Evolutionary conservation across 768 basidiomycete genomes (phyloP), one percentile per base, ranked within the genome.

Genomic region (Podaxis sp.): DNA sequence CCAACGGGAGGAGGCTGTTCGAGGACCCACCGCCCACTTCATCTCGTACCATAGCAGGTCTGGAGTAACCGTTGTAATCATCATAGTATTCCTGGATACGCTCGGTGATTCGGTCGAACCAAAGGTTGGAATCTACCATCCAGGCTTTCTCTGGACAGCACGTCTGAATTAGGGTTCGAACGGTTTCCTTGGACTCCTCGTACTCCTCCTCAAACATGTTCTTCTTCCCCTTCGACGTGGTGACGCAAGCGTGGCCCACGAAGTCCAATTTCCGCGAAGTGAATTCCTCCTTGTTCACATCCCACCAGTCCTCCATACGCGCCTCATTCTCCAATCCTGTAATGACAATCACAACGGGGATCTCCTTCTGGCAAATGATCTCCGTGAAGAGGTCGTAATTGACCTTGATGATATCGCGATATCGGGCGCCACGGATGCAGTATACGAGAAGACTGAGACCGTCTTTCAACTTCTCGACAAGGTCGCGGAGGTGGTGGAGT

Each of bases 371-470:
- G 33, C 66, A 66, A 20, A 56, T 56, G 13, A 50, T 51, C n/a
- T 49, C 20, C 10, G 44, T 57, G 58, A 67, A 58, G 13, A 67
- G 54, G 6, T 65, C 64, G 24, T 61, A 65, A 38, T 65, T 64
- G 46, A 55, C 50, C 41, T 61, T 54, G 33, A 66, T 20, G 51
- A 66, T 62, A 20, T 61, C 48, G 8, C 63, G 60, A 41, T 55
- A 60, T 28, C 66, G 30, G 11, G 57, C n/a, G 3, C 59, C 66
- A 22, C 62, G 56, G 30, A 67, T 63, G 58, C 66, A 75, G 66
- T 74, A 81, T 5, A 81, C 65, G 49, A 82, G 75, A 36, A 82
- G 71, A 67, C 71, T 73, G 56, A 82, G 60, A 11, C 80, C 78
- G 7, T 68, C 70, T 1, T 72, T 62, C 20, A 82, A 68, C 8